These are phyloP conservation scores for Podaxis carcinomalis DNA, from an alignment of 768 basidiomycete species.

Conservation along the genomic window DNA sequence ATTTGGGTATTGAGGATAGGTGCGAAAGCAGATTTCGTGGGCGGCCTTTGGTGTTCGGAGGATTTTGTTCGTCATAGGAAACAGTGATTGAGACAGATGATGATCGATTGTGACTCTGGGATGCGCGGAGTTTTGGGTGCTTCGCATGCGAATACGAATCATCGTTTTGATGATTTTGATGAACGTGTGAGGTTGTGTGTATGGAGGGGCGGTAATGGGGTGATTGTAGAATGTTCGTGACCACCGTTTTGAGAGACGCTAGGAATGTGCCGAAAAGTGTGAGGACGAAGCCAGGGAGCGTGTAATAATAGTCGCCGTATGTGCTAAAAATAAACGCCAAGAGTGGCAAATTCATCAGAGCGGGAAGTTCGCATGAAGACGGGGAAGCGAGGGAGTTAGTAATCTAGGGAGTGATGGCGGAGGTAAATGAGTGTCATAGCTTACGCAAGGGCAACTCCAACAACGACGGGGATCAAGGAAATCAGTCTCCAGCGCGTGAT, in stretches of 20 bases:
- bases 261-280: slow-evolving; percentile 89
- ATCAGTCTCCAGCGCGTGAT: slow-evolving; percentile 61
- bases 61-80: background rate
- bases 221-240: slow-evolving; percentile 69
- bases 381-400: background rate
- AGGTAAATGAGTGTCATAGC: slow-evolving; percentile 20
- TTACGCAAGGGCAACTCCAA: slow-evolving; percentile 89
- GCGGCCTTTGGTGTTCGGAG: background rate
- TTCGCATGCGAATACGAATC: background rate
- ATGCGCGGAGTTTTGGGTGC: background rate
- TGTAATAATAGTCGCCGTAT: slow-evolving; percentile 95
- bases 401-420: background rate
- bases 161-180: background rate
- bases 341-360: background rate
- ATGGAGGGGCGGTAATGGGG: background rate
- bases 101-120: slow-evolving; percentile 1
- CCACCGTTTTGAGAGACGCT: slow-evolving; percentile 90
- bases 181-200: background rate
- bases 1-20: slow-evolving; percentile 22
- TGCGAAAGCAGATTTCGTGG: background rate
- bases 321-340: slow-evolving; percentile 47
- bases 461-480: slow-evolving; percentile 79
- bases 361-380: background rate
- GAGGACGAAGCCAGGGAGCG: slow-evolving; percentile 75
- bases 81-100: slow-evolving; percentile 6